Evolutionary conservation across 805 yeast species (phyloP), one percentile per base, ranked within the genome.

Genomic region (Torulaspora indica): DNA sequence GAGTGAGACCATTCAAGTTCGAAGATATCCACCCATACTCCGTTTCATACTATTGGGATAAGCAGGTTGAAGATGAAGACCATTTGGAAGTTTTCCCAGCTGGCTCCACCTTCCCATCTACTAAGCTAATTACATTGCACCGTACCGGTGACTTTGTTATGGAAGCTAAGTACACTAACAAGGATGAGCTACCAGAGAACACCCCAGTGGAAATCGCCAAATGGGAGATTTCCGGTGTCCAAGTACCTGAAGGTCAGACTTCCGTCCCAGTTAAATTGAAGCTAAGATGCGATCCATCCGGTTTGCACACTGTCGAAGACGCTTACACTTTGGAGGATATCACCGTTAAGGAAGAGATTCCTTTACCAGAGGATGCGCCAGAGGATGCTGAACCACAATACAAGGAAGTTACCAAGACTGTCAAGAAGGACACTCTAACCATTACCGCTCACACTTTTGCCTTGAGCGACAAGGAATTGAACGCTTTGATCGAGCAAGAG

Each of bases 1-100:
- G 98, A 75, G 98, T 93, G 42, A 85, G 98, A 73, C 96, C 96
- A 56, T 93, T 93, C 84, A 91, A 91, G 74, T 93, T 90, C 67
- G 96, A 91, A 75, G 99, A 93, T 69, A 73, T 81, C 68, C 91
- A 90, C 80, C 84, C 81, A 63, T 79, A 79, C 80, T 81, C 96
- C 23, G 96, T 93, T 54, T 84, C 97, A 32, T 93, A 88, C 81
- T 78, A 71, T 71, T 95, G 98, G 98, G 95, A 83, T 66, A 79
- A 90, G 66, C 86, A 86, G 68, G 90, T 79, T 47, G 98, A 87
- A 69, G 98, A 89, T 63, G 83, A 79, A 47, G 84, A 86, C 49
- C 89, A 86, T 66, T 76, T 93, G 69, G 98, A 93, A 74, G 98
- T 93, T 44, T 93, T 93, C 95, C 95, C 96, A 64, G 78, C 77